Conservation (phyloP, 2,329 filamentous ascomycete genomes). For the Coccinonectria pachysandricola region DNA sequence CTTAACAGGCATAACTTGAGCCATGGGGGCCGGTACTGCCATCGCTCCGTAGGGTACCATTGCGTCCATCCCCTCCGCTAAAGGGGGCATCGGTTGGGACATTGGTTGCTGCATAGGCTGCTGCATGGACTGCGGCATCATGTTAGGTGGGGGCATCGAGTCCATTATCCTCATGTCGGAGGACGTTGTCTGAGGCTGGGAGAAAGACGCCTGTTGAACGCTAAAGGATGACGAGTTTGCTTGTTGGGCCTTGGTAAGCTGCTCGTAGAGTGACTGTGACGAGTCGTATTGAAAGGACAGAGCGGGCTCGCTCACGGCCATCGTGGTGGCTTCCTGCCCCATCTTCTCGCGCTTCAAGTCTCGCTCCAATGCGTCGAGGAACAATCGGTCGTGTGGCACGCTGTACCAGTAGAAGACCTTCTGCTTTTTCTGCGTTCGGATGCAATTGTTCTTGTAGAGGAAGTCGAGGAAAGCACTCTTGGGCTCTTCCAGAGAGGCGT, state of each 20-base stretch:
- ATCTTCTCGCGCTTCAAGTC: conserved; percentile 99
- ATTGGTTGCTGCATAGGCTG: no score
- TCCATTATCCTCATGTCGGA: conserved; percentile 86
- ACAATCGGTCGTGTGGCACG: conserved; percentile 93
- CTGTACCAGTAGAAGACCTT: conserved; percentile 99
- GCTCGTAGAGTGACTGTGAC: conserved; percentile 96
- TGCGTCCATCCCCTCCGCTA: conserved; percentile 57
- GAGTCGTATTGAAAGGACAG: conserved; percentile 99
- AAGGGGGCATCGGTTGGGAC: conserved; percentile 49
- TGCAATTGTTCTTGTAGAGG: conserved; percentile 99
- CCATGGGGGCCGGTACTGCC: conserved; percentile 57
- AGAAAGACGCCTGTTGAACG: conserved; percentile 60
- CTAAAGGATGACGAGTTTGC: conserved; percentile 96
- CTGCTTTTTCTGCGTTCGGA: conserved; percentile 98
- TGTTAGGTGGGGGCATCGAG: conserved; percentile 84
- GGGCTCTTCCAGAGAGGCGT: conserved; percentile 95
- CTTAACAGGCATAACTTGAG: conserved; percentile 65
- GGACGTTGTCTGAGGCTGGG: conserved; percentile 72
- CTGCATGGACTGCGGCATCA: conserved; percentile 56
- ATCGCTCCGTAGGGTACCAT: conserved; percentile 62
- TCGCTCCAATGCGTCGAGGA: conserved; percentile 92
- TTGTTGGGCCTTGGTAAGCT: conserved; percentile 98
- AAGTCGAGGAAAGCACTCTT: conserved; percentile 98
- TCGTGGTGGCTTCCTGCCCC: conserved; percentile 93
- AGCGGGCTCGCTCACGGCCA: conserved; percentile 93